These are phyloP conservation scores for Arabidopsis hybrid DNA, from an alignment of 441 rosid genomes.

Conservation along the genomic window DNA sequence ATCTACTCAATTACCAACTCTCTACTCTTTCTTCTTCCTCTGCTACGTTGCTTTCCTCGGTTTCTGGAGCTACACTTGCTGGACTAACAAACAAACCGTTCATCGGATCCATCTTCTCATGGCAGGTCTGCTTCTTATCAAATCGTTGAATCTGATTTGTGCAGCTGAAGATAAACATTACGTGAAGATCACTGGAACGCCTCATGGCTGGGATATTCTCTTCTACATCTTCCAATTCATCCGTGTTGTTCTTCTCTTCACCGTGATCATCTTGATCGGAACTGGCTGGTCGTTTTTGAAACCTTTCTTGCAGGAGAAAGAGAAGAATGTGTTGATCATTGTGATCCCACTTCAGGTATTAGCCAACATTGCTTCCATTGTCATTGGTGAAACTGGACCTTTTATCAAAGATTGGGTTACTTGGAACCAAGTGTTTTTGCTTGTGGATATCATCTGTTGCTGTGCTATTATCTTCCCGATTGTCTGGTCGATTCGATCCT, in stretches of 20 bases:
- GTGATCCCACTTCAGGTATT: constrained; percentile 91
- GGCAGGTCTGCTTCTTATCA: constrained; percentile 79
- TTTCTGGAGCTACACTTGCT: constrained; percentile 71
- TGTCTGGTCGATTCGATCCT: constrained; percentile 90
- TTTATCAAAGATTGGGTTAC: constrained; percentile 93
- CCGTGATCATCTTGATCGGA: constrained; percentile 90
- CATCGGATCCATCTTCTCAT: constrained; percentile 89
- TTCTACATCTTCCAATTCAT: constrained; percentile 91
- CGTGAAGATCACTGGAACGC: constrained; percentile 88
- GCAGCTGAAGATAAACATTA: constrained; percentile 93
- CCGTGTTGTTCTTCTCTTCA: constrained; percentile 77
- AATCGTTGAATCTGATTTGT: constrained; percentile 84
- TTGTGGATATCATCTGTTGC: constrained; percentile 91
- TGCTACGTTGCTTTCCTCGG: constrained; percentile 63
- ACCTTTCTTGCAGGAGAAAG: constrained; percentile 90
- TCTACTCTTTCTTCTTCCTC: constrained; percentile 62
- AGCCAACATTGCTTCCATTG: constrained; percentile 87
- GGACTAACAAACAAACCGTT: constrained; percentile 54
- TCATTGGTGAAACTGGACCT: constrained; percentile 96
- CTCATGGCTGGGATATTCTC: constrained; percentile 95
- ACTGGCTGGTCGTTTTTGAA: constrained; percentile 96
- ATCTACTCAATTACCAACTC: constrained; percentile 74
- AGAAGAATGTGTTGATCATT: constrained; percentile 90
- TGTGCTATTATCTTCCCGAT: constrained; percentile 94
- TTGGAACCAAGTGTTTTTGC: constrained; percentile 89